Evolutionary conservation across 805 yeast species (phyloP), one percentile per base, ranked within the genome.

Genomic region (Wickerhamiella occidentalis): DNA sequence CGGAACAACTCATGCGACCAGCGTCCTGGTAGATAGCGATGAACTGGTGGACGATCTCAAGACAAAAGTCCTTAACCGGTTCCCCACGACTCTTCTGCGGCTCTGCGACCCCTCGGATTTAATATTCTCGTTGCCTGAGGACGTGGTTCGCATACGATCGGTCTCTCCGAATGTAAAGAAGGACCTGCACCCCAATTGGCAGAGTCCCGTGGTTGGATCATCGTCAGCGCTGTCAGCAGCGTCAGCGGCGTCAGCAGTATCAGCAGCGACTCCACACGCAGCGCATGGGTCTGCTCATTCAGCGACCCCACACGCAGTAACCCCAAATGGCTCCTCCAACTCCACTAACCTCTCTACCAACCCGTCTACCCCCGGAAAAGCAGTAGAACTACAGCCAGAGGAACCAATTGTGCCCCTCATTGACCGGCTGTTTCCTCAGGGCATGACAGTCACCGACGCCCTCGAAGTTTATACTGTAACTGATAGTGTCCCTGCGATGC

Each of bases 41-140:
- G 90, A 84, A 59, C 72, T 87, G 1, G 74, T 88, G 4, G 97
- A 88, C 63, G 64, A 90, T 63, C 68, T 88, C 57, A 88, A 88
- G 59, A 67, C 72, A 9, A 72, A 77, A 52, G 72, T 88, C 1
- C 64, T 79, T 33, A 67, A 66, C 41, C 83, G 80, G 56, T 82
- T 75, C 62, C 83, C 94, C 49, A 78, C 82, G 52, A 73, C 85
- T 2, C 60, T 82, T 50, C 83, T 79, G 3, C 62, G 75, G 52
- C 61, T 68, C 42, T 74, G 72, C 59, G 86, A 86, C 66, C 79
- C 94, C 7, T 78, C 94, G 9, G 85, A 84, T 60, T 52, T 74
- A 48, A 55, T 57, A 17, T 51, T 70, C 45, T 50, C 56, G 1
- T 47, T 56, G 28, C 54, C 52, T 2, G 54, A 47, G 11, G 49